A percentile compares a stretch with the other conserved stretches of the same genome.
Evolutionary conservation across 768 basidiomycete species (phyloP).

Genomic region (Mycena galopus): DNA sequence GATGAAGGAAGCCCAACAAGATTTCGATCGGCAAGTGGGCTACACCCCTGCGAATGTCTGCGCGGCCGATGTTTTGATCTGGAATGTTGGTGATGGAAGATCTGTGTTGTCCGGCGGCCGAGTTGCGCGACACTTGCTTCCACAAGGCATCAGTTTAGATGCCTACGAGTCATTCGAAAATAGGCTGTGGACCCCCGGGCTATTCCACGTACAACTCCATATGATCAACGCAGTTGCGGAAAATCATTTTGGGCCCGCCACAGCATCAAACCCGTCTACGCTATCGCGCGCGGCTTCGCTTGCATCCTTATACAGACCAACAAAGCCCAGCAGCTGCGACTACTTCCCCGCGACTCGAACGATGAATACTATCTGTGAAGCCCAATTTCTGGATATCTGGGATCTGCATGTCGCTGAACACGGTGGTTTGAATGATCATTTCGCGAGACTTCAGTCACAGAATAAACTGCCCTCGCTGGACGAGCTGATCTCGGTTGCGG

Average conservation of each 20-base stretch:
- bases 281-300: not conserved
- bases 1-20: no score
- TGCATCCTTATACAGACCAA: not conserved
- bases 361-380: not conserved
- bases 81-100: no score
- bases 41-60: no score
- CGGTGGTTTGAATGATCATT: not conserved
- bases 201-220: not conserved
- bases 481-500: not conserved
- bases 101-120: no score
- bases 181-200: no score
- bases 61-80: no score
- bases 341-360: not conserved
- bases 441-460: not conserved
- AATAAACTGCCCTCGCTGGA: not conserved
- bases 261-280: not conserved
- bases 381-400: not conserved
- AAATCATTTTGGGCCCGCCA: not conserved
- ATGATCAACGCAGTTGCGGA: not conserved
- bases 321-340: not conserved
- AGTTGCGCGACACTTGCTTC: no score
- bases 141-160: no score
- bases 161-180: no score
- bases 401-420: not conserved
- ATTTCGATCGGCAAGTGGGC: conserved; percentile 14